phyloP scores from a whole-genome alignment of 2,329 filamentous ascomycete species.

The Sclerotinia nivalis region DNA sequence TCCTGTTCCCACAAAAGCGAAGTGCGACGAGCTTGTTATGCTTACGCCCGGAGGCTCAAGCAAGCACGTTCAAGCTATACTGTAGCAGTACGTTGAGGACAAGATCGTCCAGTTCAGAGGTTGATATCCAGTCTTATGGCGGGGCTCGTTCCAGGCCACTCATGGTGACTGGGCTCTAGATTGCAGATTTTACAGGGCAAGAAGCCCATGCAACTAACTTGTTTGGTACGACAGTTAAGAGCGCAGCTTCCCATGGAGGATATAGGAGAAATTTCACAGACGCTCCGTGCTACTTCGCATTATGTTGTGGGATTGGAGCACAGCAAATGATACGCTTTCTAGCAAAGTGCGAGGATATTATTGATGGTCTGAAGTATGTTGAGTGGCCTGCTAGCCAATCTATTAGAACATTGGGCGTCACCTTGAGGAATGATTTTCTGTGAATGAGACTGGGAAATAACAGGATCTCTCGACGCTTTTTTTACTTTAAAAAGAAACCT shows the following conservation, averaged over 20 bases:
- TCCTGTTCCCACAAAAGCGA: not conserved
- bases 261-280: slow-evolving; percentile 44
- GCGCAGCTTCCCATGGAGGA: not conserved
- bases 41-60: not conserved
- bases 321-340: not conserved
- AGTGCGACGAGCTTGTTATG: not conserved
- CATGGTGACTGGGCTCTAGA: not conserved
- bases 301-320: slow-evolving; percentile 14
- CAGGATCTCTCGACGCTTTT: not conserved
- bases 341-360: not conserved
- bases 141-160: not conserved
- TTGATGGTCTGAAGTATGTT: not conserved
- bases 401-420: not conserved
- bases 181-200: not conserved
- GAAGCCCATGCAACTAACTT: not conserved
- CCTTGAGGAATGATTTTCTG: not conserved
- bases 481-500: not conserved
- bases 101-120: not conserved
- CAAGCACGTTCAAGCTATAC: slow-evolving; percentile 1
- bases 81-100: not conserved
- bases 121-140: not conserved
- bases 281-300: slow-evolving; percentile 45
- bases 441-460: not conserved
- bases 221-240: not conserved
- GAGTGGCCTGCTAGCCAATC: not conserved